These are phyloP conservation scores for Nicotiana undulata DNA, from an alignment of 257 asterid species.

Conservation along the genomic window DNA sequence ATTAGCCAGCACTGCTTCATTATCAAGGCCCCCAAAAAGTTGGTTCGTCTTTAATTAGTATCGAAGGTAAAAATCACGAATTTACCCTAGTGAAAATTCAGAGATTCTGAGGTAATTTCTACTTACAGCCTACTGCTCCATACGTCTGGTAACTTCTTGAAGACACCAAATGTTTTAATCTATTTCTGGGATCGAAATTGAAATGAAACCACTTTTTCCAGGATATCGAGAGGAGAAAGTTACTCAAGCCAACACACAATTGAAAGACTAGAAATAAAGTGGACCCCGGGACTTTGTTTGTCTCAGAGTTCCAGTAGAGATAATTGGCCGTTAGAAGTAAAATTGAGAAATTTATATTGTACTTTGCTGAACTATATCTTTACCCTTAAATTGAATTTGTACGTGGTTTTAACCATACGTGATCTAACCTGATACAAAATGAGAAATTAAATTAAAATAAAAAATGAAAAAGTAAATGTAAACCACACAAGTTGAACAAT, in stretches of 20 bases:
- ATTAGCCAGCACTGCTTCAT: background rate
- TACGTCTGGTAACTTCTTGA: background rate
- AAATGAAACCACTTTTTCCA: background rate
- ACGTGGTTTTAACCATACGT: too few species aligned
- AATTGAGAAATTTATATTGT: too few species aligned
- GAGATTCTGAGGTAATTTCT: background rate
- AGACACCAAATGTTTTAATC: background rate
- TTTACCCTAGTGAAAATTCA: background rate
- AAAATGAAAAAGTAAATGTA: too few species aligned
- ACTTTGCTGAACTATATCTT: too few species aligned
- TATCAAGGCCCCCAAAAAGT: background rate
- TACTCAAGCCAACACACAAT: background rate
- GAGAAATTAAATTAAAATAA: too few species aligned
- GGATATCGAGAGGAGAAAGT: background rate
- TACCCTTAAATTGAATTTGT: too few species aligned
- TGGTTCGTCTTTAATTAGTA: background rate
- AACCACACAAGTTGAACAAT: too few species aligned
- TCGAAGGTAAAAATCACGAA: background rate
- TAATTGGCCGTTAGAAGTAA: too few species aligned
- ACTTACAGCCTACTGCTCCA: background rate
- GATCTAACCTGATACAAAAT: too few species aligned
- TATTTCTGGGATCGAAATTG: background rate
- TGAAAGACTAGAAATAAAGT: background rate
- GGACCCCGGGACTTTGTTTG: too few species aligned
- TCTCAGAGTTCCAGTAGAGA: too few species aligned